phyloP scores from a whole-genome alignment of 2,329 filamentous ascomycete species.

The Dactylellina haptotyla region DNA sequence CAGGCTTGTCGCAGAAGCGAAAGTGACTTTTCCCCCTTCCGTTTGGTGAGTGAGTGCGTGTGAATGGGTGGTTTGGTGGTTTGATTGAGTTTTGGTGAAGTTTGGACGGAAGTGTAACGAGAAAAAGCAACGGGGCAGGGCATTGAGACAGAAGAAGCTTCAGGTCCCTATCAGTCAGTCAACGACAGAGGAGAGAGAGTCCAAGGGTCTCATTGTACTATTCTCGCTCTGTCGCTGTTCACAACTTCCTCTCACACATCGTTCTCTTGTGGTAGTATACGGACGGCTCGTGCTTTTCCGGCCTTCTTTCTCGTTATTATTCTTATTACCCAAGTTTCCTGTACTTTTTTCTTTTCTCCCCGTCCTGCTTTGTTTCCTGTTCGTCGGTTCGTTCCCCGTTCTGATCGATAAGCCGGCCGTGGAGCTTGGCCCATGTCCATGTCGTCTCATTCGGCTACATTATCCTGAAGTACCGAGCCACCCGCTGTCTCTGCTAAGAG shows the following conservation, averaged over 20 bases:
- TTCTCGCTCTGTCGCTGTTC: background rate
- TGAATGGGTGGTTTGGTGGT: background rate
- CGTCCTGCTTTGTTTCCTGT: background rate
- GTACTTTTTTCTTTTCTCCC: background rate
- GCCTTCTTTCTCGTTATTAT: too few relatives aligned
- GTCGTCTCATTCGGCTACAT: slow-evolving; percentile 47
- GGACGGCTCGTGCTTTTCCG: background rate
- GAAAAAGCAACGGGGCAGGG: slow-evolving; percentile 39
- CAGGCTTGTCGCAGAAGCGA: slow-evolving; percentile 14
- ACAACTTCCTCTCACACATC: background rate
- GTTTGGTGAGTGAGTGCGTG: background rate
- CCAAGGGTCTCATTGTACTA: too few relatives aligned
- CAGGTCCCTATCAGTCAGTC: background rate
- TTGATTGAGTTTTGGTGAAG: slow-evolving; percentile 25
- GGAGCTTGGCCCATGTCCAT: slow-evolving; percentile 18
- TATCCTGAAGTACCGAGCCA: slow-evolving; percentile 52
- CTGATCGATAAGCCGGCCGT: background rate
- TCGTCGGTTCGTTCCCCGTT: too few relatives aligned
- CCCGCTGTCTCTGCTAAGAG: slow-evolving; percentile 29
- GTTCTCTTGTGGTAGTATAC: background rate
- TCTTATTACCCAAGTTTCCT: too few relatives aligned
- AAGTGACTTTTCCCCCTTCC: background rate
- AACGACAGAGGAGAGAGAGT: too few relatives aligned
- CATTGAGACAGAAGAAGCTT: slow-evolving; percentile 40
- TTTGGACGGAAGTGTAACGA: slow-evolving; percentile 50